These are phyloP conservation scores for Ascochyta clinopodiicola DNA, from an alignment of 2,329 filamentous ascomycete species.

Conservation along the genomic window DNA sequence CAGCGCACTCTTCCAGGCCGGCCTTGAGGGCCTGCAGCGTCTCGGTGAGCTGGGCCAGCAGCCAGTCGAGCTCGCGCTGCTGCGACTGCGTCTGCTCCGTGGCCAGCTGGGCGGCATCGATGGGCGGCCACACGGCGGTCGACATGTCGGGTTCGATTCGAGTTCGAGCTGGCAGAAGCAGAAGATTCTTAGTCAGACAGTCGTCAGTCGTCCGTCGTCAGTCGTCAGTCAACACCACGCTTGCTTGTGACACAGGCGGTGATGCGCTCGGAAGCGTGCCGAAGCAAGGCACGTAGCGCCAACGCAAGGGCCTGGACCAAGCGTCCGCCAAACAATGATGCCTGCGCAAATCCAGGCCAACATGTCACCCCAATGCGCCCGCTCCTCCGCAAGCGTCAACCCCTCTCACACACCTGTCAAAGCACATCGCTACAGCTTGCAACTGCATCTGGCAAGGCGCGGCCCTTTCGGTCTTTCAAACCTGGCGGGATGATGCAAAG, in stretches of 20 bases:
- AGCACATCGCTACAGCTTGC: background rate
- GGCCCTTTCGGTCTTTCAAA: background rate
- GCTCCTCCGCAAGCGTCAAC: constrained; percentile 5
- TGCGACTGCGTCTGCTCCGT: constrained; percentile 61
- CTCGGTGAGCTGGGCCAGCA: constrained; percentile 66
- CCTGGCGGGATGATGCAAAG: constrained; percentile 17
- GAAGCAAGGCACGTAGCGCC: constrained; percentile 7
- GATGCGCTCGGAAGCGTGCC: background rate
- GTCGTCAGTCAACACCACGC: too few species aligned
- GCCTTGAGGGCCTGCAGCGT: constrained; percentile 67
- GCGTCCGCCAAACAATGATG: constrained; percentile 2
- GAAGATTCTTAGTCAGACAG: too few species aligned
- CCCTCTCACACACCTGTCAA: background rate
- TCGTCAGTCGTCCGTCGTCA: too few species aligned
- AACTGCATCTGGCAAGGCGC: constrained; percentile 12
- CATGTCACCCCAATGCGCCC: background rate
- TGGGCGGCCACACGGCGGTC: constrained; percentile 66
- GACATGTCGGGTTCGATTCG: constrained; percentile 55
- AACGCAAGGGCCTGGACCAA: constrained; percentile 5
- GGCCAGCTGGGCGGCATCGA: constrained; percentile 58
- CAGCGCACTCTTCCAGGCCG: constrained; percentile 87
- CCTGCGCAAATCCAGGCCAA: background rate
- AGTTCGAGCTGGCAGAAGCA: too few species aligned
- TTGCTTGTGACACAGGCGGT: too few species aligned
- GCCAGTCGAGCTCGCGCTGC: constrained; percentile 68